Conservation (phyloP, 345 rosid genomes). For the Stellera chamaejasme region DNA sequence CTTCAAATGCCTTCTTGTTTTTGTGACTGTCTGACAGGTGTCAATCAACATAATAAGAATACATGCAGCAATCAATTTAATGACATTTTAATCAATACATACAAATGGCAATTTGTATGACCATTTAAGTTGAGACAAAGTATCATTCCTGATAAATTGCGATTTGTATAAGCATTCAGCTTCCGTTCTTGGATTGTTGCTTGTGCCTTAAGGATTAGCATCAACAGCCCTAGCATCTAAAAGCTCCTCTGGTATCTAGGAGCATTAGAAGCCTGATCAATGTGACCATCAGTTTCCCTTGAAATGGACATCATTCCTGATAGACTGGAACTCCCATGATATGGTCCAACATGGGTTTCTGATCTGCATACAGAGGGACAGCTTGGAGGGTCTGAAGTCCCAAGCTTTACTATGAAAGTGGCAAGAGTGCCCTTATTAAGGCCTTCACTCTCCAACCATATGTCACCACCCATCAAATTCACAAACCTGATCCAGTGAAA, state of each 20-base stretch:
- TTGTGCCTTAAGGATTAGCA: not conserved
- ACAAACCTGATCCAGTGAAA: constrained; percentile 48
- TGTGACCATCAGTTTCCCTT: constrained; percentile 16
- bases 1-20: too few species aligned
- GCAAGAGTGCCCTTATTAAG: constrained; percentile 57
- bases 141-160: too few species aligned
- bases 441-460: constrained; percentile 91
- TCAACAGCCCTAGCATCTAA: constrained; percentile 10
- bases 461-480: constrained; percentile 88
- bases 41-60: too few species aligned
- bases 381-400: constrained; percentile 30
- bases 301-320: constrained; percentile 17
- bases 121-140: too few species aligned
- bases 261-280: constrained; percentile 7
- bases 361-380: constrained; percentile 29
- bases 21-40: too few species aligned
- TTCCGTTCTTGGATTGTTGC: too few species aligned
- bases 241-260: constrained; percentile 41
- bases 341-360: constrained; percentile 34
- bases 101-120: too few species aligned
- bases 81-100: too few species aligned
- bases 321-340: constrained; percentile 49
- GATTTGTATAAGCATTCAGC: too few species aligned
- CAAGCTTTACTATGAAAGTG: constrained; percentile 61
- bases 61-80: too few species aligned